Base-by-base conservation (phyloP, 192 early-diverging fungal genomes). In the Coemansia sp. region DNA sequence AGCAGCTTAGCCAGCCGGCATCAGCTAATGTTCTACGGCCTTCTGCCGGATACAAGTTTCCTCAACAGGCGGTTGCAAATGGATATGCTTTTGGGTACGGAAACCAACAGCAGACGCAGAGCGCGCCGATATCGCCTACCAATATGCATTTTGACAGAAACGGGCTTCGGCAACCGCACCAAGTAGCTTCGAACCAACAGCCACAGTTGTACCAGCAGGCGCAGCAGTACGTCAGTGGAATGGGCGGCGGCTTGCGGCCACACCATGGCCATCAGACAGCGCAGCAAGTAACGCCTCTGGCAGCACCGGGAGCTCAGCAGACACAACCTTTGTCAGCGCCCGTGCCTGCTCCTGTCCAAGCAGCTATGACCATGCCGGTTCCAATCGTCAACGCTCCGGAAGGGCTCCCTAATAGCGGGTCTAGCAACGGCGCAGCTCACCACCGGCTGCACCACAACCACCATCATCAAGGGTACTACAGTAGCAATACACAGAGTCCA, bases 41-140 rank as follows among this genome's bases (percentile, higher is more conserved):
- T 16, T 45, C 51, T 25, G 16, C 51, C 4, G 55, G 55, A 56
- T 52, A 52, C 50, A 52, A 25, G 50, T 4, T 22, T 52, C 50
- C 18, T 20, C 50, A 52, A 7, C 17, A 18, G 25, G 50, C 8
- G 18, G 8, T 28, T 52, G 50, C 50, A 52, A 52, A 25, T 22
- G 50, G 50, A 5, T 52, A 22, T 22, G 50, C 11, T 4, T 20
- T 45, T 45, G 42, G 50, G 4, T 52, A 52, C 4, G 50, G 18
- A 7, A 52, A 29, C 7, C 55, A 56, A 25, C 36, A 36, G 22
- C 63, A 69, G 20, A 59, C 72, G 59, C 72, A 75, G 64, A 75
- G 72, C 59, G 72, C 72, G 18, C 72, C 72, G 17, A 75, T 75
- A 22, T 69, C 72, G 38, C 72, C 72, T 2, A 49, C 67, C 2